These are phyloP conservation scores for Panicum miliaceum DNA, from an alignment of 176 grass and related monocot species.

Conservation along the genomic window DNA sequence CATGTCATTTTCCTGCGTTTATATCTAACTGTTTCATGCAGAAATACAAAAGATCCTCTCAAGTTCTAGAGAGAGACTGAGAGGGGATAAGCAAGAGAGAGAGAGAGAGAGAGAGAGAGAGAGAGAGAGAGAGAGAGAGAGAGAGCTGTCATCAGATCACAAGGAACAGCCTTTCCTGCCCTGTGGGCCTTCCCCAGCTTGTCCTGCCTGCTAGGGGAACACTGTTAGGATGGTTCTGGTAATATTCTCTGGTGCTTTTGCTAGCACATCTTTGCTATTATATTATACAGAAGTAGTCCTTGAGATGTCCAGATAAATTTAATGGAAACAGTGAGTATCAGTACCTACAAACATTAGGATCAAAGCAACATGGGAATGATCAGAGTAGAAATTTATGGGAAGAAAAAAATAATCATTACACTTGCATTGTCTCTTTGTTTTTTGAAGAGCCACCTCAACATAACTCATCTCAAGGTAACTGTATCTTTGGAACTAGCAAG, in stretches of 20 bases:
- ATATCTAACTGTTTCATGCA: constrained; percentile 27
- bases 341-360: neutral
- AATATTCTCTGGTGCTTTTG: constrained; percentile 40
- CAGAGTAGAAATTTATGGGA: neutral
- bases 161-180: constrained; percentile 4
- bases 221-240: constrained; percentile 38
- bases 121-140: neutral
- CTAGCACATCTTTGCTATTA: neutral
- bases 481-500: neutral
- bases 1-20: constrained; percentile 39
- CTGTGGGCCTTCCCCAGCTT: constrained; percentile 1
- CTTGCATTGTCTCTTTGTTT: neutral
- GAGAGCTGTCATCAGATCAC: constrained; percentile 25
- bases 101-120: constrained; percentile 23
- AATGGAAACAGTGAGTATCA: neutral
- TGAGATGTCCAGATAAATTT: neutral
- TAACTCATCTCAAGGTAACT: neutral
- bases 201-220: constrained; percentile 29
- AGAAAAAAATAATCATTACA: neutral
- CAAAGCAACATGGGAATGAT: neutral
- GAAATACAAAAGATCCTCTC: constrained; percentile 43
- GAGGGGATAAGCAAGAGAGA: constrained; percentile 26
- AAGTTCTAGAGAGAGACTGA: constrained; percentile 12
- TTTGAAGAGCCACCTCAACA: neutral
- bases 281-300: neutral